These are phyloP conservation scores for Kalmusia sp. DNA, from an alignment of 2,329 filamentous ascomycete genomes.

Conservation along the genomic window DNA sequence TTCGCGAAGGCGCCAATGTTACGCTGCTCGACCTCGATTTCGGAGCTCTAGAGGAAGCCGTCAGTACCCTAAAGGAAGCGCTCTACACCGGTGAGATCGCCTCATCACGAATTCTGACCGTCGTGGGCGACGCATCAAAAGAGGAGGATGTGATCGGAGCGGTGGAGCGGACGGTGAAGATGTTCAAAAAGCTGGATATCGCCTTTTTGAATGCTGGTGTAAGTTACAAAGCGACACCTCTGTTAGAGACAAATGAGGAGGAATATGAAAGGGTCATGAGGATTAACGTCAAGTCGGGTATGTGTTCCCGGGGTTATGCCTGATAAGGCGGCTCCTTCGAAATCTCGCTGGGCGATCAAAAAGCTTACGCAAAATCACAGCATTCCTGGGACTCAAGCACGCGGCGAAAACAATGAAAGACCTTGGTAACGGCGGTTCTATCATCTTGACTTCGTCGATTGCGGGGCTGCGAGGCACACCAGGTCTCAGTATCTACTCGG, in stretches of 20 bases:
- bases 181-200: conserved; percentile 36
- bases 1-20: conserved; percentile 48
- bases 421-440: conserved; percentile 43
- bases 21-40: conserved; percentile 44
- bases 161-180: conserved; percentile 31
- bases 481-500: conserved; percentile 45
- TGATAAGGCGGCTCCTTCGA: neutral
- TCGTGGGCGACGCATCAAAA: conserved; percentile 44
- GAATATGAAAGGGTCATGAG: conserved; percentile 47
- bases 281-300: conserved; percentile 49
- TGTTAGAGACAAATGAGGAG: conserved; percentile 47
- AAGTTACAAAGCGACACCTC: conserved; percentile 33
- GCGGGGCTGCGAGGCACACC: conserved; percentile 48
- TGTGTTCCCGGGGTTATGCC: conserved; percentile 4
- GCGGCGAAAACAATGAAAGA: conserved; percentile 42
- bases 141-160: conserved; percentile 37
- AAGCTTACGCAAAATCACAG: conserved; percentile 20
- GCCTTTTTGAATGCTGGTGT: conserved; percentile 37
- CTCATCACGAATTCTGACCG: conserved; percentile 35
- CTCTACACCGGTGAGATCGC: conserved; percentile 34
- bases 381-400: conserved; percentile 49
- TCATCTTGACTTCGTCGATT: conserved; percentile 49
- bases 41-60: conserved; percentile 32
- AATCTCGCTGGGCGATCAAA: neutral
- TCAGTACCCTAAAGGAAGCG: conserved; percentile 34